phyloP scores from a whole-genome alignment of 2,329 filamentous ascomycete genomes.

The Emericellopsis atlantica region DNA sequence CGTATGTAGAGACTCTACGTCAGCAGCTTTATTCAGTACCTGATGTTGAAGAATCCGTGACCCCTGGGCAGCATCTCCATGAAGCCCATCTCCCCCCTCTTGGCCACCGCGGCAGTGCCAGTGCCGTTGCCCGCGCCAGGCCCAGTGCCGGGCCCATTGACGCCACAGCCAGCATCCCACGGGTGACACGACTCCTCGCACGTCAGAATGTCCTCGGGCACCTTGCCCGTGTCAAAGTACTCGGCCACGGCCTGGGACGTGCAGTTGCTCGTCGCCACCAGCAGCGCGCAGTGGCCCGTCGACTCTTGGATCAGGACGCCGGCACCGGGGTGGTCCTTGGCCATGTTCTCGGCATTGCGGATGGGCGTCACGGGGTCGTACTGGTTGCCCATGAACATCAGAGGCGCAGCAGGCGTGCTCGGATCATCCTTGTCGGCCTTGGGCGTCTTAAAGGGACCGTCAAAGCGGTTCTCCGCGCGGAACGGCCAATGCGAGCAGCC shows the following conservation, averaged over 20 bases:
- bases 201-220: constrained; percentile 9
- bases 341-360: constrained; percentile 17
- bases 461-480: constrained; percentile 24
- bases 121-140: too few species aligned
- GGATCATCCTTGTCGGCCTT: constrained; percentile 7
- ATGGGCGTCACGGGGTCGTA: constrained; percentile 34
- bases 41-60: too few species aligned
- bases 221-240: constrained; percentile 8
- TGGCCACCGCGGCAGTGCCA: background rate
- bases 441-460: constrained; percentile 18
- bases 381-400: constrained; percentile 28
- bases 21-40: too few species aligned
- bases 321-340: constrained; percentile 12
- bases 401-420: constrained; percentile 23
- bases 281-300: constrained; percentile 13
- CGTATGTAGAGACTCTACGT: too few species aligned
- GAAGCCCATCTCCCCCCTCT: too few species aligned
- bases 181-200: constrained; percentile 9
- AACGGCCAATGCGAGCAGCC: constrained; percentile 24
- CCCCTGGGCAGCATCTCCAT: too few species aligned
- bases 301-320: constrained; percentile 15
- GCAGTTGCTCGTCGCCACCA: constrained; percentile 7
- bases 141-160: too few species aligned
- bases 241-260: constrained; percentile 1
- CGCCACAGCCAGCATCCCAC: constrained; percentile 2